Conservation (phyloP, 2,329 filamentous ascomycete species). For the Simplicillium sp. region DNA sequence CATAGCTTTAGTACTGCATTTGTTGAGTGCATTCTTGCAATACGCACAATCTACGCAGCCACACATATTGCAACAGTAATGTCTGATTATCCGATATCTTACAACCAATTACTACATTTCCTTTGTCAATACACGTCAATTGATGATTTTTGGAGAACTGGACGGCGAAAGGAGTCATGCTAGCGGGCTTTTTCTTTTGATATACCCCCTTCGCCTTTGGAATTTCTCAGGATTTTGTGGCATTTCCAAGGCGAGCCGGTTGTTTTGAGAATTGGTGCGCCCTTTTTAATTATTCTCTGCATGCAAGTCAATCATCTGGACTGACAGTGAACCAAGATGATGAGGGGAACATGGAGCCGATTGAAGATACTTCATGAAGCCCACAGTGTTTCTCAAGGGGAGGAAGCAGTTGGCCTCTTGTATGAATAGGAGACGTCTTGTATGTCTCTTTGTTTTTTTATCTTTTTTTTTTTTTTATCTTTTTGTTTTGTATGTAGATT, state of each 20-base stretch:
- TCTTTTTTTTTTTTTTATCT: too few relatives aligned
- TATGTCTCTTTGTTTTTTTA: too few relatives aligned
- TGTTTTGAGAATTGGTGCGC: slow-evolving; percentile 2
- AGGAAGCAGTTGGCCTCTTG: slow-evolving; percentile 5
- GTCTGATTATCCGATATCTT: not conserved
- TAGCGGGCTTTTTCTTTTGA: slow-evolving; percentile 4
- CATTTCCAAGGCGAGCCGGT: slow-evolving; percentile 1
- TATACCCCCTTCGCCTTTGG: slow-evolving; percentile 3
- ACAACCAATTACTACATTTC: slow-evolving; percentile 2
- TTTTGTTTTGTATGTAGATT: too few relatives aligned
- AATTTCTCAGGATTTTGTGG: not conserved
- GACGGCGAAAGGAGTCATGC: slow-evolving; percentile 7
- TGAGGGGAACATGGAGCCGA: slow-evolving; percentile 2
- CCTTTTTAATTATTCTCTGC: too few relatives aligned
- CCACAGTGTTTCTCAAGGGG: not conserved
- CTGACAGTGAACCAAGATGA: too few relatives aligned
- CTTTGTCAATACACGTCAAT: slow-evolving; percentile 11
- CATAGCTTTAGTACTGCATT: not conserved
- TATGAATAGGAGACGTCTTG: slow-evolving; percentile 4
- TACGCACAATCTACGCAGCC: slow-evolving; percentile 3
- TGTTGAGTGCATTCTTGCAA: slow-evolving; percentile 8
- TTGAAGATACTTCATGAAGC: slow-evolving; percentile 5
- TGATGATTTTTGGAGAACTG: slow-evolving; percentile 3
- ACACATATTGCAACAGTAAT: not conserved
- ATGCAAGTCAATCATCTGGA: too few relatives aligned